Evolutionary conservation across 2,329 filamentous ascomycete species (phyloP).

Genomic region (Plenodomus lindquistii): DNA sequence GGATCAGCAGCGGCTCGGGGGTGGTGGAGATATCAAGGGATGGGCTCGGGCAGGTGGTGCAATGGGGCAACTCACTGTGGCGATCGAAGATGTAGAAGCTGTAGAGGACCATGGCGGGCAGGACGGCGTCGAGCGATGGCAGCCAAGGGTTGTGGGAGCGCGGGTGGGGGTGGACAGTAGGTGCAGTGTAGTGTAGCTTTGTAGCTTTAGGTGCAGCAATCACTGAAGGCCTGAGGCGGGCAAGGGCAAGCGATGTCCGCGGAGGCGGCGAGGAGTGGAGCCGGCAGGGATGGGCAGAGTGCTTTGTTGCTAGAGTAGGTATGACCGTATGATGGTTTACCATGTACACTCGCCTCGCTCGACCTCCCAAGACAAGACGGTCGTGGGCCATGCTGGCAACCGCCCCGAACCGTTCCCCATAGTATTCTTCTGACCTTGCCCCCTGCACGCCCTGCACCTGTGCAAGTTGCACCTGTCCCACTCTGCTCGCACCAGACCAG

Average conservation of each 20-base stretch:
- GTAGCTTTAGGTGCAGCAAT: too few species aligned
- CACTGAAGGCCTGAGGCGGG: background rate
- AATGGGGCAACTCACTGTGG: conserved; percentile 69
- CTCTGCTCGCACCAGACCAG: conserved; percentile 6
- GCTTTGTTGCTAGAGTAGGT: background rate
- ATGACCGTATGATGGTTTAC: too few species aligned
- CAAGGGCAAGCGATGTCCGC: too few species aligned
- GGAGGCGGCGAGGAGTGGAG: too few species aligned
- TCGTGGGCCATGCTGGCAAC: conserved; percentile 1
- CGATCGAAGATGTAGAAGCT: conserved; percentile 99
- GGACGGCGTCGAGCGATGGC: background rate
- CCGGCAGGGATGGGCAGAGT: too few species aligned
- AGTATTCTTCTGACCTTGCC: conserved; percentile 13
- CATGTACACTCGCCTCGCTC: conserved; percentile 4
- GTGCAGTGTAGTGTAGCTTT: too few species aligned
- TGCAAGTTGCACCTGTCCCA: conserved; percentile 6
- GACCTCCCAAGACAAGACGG: background rate
- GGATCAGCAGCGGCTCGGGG: conserved; percentile 17
- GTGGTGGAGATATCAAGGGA: too few species aligned
- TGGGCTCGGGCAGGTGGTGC: background rate
- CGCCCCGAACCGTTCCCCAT: conserved; percentile 17
- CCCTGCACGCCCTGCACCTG: conserved; percentile 4
- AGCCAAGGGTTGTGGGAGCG: background rate
- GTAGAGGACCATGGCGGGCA: conserved; percentile 78
- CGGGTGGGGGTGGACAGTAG: background rate